Percentiles rank a stretch among this genome's conserved stretches.
These are phyloP conservation scores for Orbilia oligospora DNA, from an alignment of 2,329 filamentous ascomycete species.

Conservation along the genomic window DNA sequence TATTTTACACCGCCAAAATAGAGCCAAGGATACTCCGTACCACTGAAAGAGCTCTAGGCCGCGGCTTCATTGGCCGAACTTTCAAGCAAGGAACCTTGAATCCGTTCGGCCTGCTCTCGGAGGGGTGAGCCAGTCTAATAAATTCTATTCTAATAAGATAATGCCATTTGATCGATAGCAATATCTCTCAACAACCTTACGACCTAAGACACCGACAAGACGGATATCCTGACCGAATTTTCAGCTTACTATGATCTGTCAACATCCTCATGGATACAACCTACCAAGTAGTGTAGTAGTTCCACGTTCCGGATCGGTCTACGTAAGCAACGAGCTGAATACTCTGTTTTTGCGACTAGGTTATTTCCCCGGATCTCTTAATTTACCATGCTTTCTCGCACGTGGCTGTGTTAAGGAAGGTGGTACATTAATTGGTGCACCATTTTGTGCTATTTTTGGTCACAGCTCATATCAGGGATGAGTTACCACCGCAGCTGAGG, in stretches of 20 bases:
- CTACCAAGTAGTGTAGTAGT: neutral
- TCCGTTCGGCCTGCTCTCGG: too few relatives aligned
- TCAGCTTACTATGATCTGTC: neutral
- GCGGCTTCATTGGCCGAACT: neutral
- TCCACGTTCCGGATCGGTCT: neutral
- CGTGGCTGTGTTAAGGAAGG: slow-evolving; percentile 23
- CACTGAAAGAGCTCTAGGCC: neutral
- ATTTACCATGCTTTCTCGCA: slow-evolving; percentile 13
- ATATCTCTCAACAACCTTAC: neutral
- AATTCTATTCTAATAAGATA: neutral
- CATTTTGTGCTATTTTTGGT: slow-evolving; percentile 17
- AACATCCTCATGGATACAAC: neutral
- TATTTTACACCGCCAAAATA: neutral
- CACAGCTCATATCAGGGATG: neutral
- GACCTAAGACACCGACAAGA: neutral
- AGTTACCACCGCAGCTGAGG: neutral
- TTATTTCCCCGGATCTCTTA: slow-evolving; percentile 15
- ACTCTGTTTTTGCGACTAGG: neutral
- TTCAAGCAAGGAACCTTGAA: neutral
- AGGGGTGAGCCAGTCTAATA: neutral
- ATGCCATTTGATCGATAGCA: neutral
- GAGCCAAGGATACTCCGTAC: neutral
- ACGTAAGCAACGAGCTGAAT: neutral
- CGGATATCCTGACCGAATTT: neutral
- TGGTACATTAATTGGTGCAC: neutral